Conservation (phyloP, 257 asterid species). For the Knoxia roxburghii region DNA sequence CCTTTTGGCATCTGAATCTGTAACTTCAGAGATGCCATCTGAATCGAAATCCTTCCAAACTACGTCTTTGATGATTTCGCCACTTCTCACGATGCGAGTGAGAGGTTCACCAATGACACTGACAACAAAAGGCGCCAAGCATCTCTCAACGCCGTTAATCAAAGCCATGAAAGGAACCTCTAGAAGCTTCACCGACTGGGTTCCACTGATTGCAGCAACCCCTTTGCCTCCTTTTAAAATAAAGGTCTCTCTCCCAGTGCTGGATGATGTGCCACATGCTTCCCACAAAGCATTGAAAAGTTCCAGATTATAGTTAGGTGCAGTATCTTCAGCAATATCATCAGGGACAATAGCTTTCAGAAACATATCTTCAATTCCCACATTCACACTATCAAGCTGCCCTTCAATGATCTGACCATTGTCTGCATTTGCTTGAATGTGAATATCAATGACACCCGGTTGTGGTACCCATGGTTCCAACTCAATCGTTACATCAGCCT, state of each 20-base stretch:
- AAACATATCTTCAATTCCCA: constrained; percentile 97
- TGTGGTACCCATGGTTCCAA: constrained; percentile 88
- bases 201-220: constrained; percentile 70
- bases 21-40: constrained; percentile 34
- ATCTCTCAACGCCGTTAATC: constrained; percentile 60
- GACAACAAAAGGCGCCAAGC: constrained; percentile 77
- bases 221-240: constrained; percentile 87
- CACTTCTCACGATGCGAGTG: constrained; percentile 47
- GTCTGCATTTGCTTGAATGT: constrained; percentile 69
- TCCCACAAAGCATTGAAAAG: constrained; percentile 90
- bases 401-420: constrained; percentile 69
- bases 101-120: constrained; percentile 75
- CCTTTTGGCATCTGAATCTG: constrained; percentile 37
- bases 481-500: constrained; percentile 63
- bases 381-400: constrained; percentile 64
- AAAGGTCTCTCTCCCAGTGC: constrained; percentile 77
- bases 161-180: constrained; percentile 54
- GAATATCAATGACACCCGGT: constrained; percentile 78
- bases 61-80: constrained; percentile 53
- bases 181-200: constrained; percentile 78
- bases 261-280: constrained; percentile 76
- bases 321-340: constrained; percentile 40
- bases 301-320: constrained; percentile 42
- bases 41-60: constrained; percentile 51
- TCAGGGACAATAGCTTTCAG: constrained; percentile 70